Conservation (phyloP, 768 basidiomycete genomes). For the Termitomyces eurrhizus region DNA sequence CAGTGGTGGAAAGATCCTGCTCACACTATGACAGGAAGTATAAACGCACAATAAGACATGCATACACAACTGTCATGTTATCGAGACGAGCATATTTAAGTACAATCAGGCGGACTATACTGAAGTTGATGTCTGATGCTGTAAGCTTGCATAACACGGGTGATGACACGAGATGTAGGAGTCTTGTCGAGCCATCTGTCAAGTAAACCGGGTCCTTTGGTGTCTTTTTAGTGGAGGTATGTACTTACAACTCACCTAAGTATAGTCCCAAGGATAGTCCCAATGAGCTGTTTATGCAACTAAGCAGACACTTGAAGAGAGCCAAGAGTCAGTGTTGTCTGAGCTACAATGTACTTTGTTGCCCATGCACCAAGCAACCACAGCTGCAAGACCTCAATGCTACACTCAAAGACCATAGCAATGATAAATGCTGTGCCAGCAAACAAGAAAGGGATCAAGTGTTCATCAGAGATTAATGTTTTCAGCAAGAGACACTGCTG, state of each 20-base stretch:
- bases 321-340: slow-evolving; percentile 39
- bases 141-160: slow-evolving; percentile 70
- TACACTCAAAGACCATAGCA: slow-evolving; percentile 18
- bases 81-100: slow-evolving; percentile 73
- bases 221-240: neutral
- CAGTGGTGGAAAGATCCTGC: slow-evolving; percentile 72
- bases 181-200: slow-evolving; percentile 46
- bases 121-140: slow-evolving; percentile 79
- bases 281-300: slow-evolving; percentile 48
- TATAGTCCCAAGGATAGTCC: slow-evolving; percentile 54
- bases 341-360: slow-evolving; percentile 36
- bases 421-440: slow-evolving; percentile 14
- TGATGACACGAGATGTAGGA: slow-evolving; percentile 49
- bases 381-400: slow-evolving; percentile 25
- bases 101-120: slow-evolving; percentile 73
- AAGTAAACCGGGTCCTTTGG: no score
- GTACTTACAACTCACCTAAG: slow-evolving; percentile 35
- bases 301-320: slow-evolving; percentile 45
- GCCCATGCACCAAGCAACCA: slow-evolving; percentile 45
- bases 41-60: slow-evolving; percentile 71
- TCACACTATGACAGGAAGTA: slow-evolving; percentile 73
- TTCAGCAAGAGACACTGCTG: no score
- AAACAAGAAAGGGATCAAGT: no score
- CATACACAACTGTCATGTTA: slow-evolving; percentile 73
- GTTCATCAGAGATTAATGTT: no score